Evolutionary conservation across 352 stramenopile species (phyloP), one percentile per base, ranked within the genome.

Genomic region (Globisporangium cederbergense): DNA sequence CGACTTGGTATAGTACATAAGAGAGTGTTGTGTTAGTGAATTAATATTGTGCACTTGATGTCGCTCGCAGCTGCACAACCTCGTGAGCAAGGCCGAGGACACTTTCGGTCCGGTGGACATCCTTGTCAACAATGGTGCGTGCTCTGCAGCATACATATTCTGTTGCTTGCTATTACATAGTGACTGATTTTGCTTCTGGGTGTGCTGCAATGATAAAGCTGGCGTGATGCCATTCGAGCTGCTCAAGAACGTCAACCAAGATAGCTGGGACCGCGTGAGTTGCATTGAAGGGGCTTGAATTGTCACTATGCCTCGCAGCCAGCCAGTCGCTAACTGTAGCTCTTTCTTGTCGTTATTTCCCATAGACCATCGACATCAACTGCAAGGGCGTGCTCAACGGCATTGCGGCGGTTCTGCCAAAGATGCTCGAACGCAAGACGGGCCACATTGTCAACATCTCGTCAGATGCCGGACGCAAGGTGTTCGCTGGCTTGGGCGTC

Each of bases 181-280:
- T 40, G 34, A 18, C 38, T 45, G 16, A 45, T 18, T 13, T 16
- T 16, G 14, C 14, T 0, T 32, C 9, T 47, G n/a, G 25, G 1
- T 46, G 1, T 38, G 40, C 0, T 66, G 6, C 28, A 30, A 45
- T 30, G 34, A 32, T 28, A 28, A 58, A 89, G 90, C 93, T 55
- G 93, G 93, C 16, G 88, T 98, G 53, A 98, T 98, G 93, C 93
- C 94, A 47, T 97, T 96, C 66, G 94, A 95, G 34, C 73, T 93
- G 49, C 80, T 98, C 73, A 84, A 94, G 70, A 96, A 97, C 71
- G 75, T 87, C 20, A 86, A 95, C 60, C 83, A 95, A 74, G 91
- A 97, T 73, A 91, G 95, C 66, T 98, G 93, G 91, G 84, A 97
- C 56, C 75, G 73, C 2, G 62, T 67, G 54, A 50, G 57, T 25